phyloP scores from a whole-genome alignment of 2,329 filamentous ascomycete species.

The Venturia asperata region DNA sequence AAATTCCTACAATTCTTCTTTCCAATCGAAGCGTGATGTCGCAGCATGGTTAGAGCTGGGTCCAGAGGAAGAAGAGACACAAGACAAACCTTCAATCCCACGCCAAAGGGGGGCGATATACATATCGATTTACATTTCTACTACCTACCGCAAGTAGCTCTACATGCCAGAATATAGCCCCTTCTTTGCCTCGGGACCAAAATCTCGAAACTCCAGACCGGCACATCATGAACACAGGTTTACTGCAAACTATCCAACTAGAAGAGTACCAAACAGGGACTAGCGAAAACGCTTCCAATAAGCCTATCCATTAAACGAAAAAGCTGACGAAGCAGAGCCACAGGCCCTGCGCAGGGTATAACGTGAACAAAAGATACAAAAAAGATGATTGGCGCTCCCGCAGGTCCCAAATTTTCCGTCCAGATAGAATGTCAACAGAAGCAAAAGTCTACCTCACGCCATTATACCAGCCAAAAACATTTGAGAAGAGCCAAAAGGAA shows the following conservation, averaged over 20 bases:
- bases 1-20: neutral
- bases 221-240: neutral
- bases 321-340: slow-evolving; percentile 11
- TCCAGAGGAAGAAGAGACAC: neutral
- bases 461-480: slow-evolving; percentile 4
- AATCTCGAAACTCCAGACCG: neutral
- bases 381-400: neutral
- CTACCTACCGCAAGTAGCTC: neutral
- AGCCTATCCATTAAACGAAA: slow-evolving; percentile 5
- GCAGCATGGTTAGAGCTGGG: neutral
- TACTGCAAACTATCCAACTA: neutral
- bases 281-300: slow-evolving; percentile 9
- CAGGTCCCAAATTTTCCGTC: neutral
- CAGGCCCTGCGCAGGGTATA: slow-evolving; percentile 12
- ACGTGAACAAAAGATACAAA: slow-evolving; percentile 1
- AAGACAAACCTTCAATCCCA: neutral
- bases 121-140: neutral
- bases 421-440: neutral
- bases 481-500: slow-evolving; percentile 5
- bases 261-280: neutral
- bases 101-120: neutral
- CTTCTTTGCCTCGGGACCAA: neutral
- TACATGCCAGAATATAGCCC: neutral
- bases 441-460: neutral
- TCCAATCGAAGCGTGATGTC: neutral